phyloP scores from a whole-genome alignment of 768 basidiomycete genomes.

The Lactifluus volemus region DNA sequence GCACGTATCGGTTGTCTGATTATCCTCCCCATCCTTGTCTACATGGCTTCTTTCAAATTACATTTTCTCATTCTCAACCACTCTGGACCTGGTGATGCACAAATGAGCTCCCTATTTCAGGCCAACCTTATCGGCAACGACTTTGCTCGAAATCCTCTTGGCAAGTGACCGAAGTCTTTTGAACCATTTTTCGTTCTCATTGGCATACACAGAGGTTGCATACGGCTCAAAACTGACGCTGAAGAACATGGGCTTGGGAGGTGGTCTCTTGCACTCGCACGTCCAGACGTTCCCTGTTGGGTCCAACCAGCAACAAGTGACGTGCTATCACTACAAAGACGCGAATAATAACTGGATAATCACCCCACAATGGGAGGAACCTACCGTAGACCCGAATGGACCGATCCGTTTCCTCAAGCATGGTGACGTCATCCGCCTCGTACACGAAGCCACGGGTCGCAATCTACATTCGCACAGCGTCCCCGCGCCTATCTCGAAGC shows the following conservation, averaged over 20 bases:
- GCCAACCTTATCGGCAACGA: constrained; percentile 93
- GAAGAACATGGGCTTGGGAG: constrained; percentile 97
- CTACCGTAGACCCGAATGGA: constrained; percentile 54
- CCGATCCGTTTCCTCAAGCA: constrained; percentile 64
- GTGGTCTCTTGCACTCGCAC: constrained; percentile 94
- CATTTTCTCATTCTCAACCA: constrained; percentile 94
- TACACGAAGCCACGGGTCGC: constrained; percentile 73
- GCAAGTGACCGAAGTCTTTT: constrained; percentile 30
- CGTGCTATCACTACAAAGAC: constrained; percentile 99
- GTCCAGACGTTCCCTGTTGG: constrained; percentile 92
- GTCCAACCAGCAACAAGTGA: constrained; percentile 91
- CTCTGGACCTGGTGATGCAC: constrained; percentile 92
- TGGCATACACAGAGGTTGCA: constrained; percentile 60
- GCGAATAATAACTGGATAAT: constrained; percentile 91
- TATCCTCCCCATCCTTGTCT: constrained; percentile 82
- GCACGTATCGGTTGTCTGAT: constrained; percentile 84
- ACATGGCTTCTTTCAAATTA: constrained; percentile 90
- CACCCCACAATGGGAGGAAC: constrained; percentile 73
- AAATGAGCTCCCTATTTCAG: constrained; percentile 98
- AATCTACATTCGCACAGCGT: constrained; percentile 91
- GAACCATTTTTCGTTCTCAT: neutral
- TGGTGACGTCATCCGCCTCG: constrained; percentile 72
- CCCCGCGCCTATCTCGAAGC: constrained; percentile 81
- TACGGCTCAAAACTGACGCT: constrained; percentile 85
- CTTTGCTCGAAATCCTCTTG: constrained; percentile 83